These are phyloP conservation scores for Colletotrichum karsti DNA, from an alignment of 2,329 filamentous ascomycete species.

Conservation along the genomic window DNA sequence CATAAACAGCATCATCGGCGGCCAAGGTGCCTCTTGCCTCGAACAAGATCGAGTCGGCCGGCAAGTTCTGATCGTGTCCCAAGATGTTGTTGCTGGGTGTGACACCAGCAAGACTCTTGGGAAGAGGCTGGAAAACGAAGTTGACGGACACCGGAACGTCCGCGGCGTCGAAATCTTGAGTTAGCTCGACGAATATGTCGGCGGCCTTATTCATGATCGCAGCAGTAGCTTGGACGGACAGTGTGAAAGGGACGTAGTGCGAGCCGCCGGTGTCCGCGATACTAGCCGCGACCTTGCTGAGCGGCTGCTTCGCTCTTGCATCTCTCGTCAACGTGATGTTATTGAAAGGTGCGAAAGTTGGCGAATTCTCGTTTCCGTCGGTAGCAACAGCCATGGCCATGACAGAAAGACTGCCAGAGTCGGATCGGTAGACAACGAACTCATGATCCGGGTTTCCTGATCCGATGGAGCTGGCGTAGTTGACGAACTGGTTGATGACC, in stretches of 20 bases:
- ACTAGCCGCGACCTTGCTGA: conserved; percentile 2
- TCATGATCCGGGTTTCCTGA: conserved; percentile 5
- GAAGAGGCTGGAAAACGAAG: conserved; percentile 24
- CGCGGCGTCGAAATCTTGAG: neutral
- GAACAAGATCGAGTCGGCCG: conserved; percentile 2
- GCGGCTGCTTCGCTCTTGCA: neutral
- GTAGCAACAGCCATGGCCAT: conserved; percentile 10
- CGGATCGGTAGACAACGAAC: conserved; percentile 1
- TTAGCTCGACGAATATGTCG: neutral
- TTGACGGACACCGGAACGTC: conserved; percentile 14
- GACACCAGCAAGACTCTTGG: conserved; percentile 23
- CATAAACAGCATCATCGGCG: neutral
- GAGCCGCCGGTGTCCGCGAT: conserved; percentile 14
- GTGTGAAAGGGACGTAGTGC: conserved; percentile 8
- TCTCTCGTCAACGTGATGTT: conserved; percentile 10
- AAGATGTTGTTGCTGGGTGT: conserved; percentile 4
- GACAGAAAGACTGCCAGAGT: neutral
- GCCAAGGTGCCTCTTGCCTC: neutral
- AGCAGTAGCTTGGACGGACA: neutral
- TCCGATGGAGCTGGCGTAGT: neutral
- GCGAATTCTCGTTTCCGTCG: conserved; percentile 9
- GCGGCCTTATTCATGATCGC: conserved; percentile 7
- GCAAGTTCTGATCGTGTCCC: conserved; percentile 9
- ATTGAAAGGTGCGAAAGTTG: neutral
- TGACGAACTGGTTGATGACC: neutral